phyloP scores from a whole-genome alignment of 805 yeast genomes.

The Cyberlindnera suaveolens region DNA sequence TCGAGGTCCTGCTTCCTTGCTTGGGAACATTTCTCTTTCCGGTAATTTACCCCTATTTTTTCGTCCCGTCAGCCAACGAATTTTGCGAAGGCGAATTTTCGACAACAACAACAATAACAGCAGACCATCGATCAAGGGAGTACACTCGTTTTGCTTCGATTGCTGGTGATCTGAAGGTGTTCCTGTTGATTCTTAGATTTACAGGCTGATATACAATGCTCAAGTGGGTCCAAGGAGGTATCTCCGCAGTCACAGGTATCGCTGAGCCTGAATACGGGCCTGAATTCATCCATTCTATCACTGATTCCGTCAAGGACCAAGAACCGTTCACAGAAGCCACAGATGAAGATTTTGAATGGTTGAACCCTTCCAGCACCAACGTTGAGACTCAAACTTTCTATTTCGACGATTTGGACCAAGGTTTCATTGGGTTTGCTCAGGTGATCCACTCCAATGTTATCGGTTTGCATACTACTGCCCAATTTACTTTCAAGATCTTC shows the following conservation, averaged over 20 bases:
- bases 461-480: slow-evolving; percentile 86
- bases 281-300: slow-evolving; percentile 84
- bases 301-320: slow-evolving; percentile 47
- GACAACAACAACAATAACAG: no score
- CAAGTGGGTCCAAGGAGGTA: slow-evolving; percentile 78
- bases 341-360: slow-evolving; percentile 70
- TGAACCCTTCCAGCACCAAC: slow-evolving; percentile 69
- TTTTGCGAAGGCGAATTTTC: no score
- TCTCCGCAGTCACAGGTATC: slow-evolving; percentile 93
- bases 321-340: slow-evolving; percentile 56
- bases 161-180: no score
- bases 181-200: no score
- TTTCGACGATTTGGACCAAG: slow-evolving; percentile 56
- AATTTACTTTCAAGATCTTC: slow-evolving; percentile 82
- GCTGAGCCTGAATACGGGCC: slow-evolving; percentile 97
- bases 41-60: no score
- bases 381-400: slow-evolving; percentile 96
- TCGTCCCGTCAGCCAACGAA: no score
- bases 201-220: slow-evolving; percentile 37
- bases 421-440: slow-evolving; percentile 83
- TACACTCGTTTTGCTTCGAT: no score
- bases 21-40: no score
- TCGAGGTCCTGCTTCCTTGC: no score
- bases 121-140: no score
- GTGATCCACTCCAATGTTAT: slow-evolving; percentile 88